Percentiles rank a stretch among this genome's conserved stretches.
Evolutionary conservation across 2,329 filamentous ascomycete species (phyloP).

Genomic region (Botrytis fragariae): DNA sequence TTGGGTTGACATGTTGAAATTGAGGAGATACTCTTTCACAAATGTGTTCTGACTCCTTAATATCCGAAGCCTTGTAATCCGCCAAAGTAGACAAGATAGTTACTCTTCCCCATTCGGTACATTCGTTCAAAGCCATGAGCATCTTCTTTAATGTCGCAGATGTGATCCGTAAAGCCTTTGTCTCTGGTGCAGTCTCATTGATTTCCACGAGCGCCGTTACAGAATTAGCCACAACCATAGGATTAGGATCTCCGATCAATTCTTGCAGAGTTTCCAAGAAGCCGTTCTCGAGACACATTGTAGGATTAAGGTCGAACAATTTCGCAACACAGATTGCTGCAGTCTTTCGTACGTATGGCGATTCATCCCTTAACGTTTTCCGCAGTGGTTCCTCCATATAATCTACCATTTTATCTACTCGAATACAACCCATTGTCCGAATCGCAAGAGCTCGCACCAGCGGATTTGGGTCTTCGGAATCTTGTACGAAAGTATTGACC

Average conservation of each 20-base stretch:
- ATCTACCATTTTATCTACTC: conserved; percentile 99
- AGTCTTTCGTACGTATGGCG: conserved; percentile 96
- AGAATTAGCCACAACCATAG: conserved; percentile 98
- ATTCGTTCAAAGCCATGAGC: conserved; percentile 94
- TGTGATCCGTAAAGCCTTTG: conserved; percentile 79
- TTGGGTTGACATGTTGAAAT: conserved; percentile 97
- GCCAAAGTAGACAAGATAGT: conserved; percentile 89
- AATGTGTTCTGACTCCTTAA: conserved; percentile 96
- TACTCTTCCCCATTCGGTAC: conserved; percentile 96
- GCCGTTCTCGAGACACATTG: conserved; percentile 93
- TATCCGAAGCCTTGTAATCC: conserved; percentile 80
- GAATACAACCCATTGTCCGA: conserved; percentile 96
- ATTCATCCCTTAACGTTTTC: conserved; percentile 95
- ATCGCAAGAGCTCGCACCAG: conserved; percentile 92
- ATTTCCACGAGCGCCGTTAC: conserved; percentile 94
- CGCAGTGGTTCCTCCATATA: conserved; percentile 98
- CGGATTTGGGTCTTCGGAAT: conserved; percentile 97
- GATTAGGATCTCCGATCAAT: conserved; percentile 94
- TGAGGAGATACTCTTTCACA: conserved; percentile 95
- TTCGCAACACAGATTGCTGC: conserved; percentile 98
- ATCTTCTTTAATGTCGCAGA: conserved; percentile 87
- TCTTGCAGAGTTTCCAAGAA: conserved; percentile 94
- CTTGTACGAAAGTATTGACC: conserved; percentile 98
- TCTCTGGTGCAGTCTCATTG: conserved; percentile 84
- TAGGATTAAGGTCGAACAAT: conserved; percentile 89